A percentile compares a stretch with the other conserved stretches of the same genome.
These are phyloP conservation scores for Podaxis sp. DNA, from an alignment of 768 basidiomycete species.

Conservation along the genomic window DNA sequence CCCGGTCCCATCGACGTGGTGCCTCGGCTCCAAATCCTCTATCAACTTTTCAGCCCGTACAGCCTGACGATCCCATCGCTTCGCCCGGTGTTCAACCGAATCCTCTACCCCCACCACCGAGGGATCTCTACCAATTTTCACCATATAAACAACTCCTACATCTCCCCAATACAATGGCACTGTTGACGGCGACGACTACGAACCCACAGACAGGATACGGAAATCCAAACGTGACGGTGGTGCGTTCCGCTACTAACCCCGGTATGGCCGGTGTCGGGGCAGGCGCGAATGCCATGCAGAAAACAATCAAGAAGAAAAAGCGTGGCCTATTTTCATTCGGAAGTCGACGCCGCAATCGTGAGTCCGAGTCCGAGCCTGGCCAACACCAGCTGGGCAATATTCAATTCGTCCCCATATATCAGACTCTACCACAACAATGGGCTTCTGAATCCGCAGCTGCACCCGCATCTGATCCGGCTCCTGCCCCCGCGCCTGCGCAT, in stretches of 20 bases:
- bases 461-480: too few species aligned
- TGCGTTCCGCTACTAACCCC: slow-evolving; percentile 5
- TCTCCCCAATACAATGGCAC: slow-evolving; percentile 42
- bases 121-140: slow-evolving; percentile 51
- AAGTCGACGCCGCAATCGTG: not conserved
- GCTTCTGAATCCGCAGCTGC: not conserved
- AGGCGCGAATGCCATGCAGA: not conserved
- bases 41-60: slow-evolving; percentile 14
- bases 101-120: slow-evolving; percentile 62
- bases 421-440: not conserved
- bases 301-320: not conserved
- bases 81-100: slow-evolving; percentile 30
- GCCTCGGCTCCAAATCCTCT: slow-evolving; percentile 9
- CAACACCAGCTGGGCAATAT: not conserved
- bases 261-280: slow-evolving; percentile 12
- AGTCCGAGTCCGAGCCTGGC: not conserved
- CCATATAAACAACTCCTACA: slow-evolving; percentile 54
- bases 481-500: not conserved
- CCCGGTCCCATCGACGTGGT: not conserved
- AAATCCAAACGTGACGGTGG: not conserved
- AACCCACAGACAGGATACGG: not conserved
- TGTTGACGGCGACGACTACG: slow-evolving; percentile 17
- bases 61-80: slow-evolving; percentile 18
- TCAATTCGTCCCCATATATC: slow-evolving; percentile 9
- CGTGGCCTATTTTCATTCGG: slow-evolving; percentile 4